A percentile compares a stretch with the other conserved stretches of the same genome.
Conservation (phyloP, 1,284 basidiomycete genomes). For the Rhodotorula sp. region DNA sequence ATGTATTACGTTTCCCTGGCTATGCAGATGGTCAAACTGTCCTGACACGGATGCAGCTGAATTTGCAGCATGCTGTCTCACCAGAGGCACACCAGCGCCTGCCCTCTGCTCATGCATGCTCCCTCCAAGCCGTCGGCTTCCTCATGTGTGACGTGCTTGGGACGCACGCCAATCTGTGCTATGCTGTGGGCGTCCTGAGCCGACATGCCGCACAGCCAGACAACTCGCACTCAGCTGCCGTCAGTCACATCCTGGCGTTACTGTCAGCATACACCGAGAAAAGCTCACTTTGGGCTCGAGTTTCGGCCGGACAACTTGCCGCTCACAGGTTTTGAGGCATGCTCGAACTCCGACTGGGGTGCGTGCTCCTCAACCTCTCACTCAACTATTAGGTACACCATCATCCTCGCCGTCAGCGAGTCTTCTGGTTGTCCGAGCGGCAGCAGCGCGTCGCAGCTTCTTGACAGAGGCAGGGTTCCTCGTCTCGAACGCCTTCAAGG, state of each 20-base stretch:
- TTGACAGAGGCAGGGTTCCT: conserved; percentile 45
- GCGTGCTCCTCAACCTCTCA: not conserved
- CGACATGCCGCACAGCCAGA: conserved; percentile 46
- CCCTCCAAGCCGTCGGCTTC: conserved; percentile 41
- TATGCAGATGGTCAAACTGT: conserved; percentile 49
- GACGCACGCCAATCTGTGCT: conserved; percentile 48
- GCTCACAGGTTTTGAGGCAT: conserved; percentile 14
- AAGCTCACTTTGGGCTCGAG: conserved; percentile 42
- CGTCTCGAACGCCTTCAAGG: conserved; percentile 54
- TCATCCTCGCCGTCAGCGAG: no score
- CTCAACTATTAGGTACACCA: no score
- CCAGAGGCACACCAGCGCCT: not conserved
- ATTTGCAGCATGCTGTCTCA: not conserved
- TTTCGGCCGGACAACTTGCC: conserved; percentile 11
- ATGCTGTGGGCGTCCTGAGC: conserved; percentile 44
- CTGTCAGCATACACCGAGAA: conserved; percentile 47
- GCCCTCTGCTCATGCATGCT: not conserved
- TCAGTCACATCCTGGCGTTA: not conserved
- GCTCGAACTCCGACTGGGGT: conserved; percentile 15
- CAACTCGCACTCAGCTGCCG: conserved; percentile 41
- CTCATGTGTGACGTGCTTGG: conserved; percentile 47
- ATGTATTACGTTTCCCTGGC: conserved; percentile 48
- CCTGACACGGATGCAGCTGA: conserved; percentile 39
- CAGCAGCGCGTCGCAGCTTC: no score
- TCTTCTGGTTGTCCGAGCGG: no score